These are phyloP conservation scores for Astraeus odoratus DNA, from an alignment of 768 basidiomycete species.

Conservation along the genomic window DNA sequence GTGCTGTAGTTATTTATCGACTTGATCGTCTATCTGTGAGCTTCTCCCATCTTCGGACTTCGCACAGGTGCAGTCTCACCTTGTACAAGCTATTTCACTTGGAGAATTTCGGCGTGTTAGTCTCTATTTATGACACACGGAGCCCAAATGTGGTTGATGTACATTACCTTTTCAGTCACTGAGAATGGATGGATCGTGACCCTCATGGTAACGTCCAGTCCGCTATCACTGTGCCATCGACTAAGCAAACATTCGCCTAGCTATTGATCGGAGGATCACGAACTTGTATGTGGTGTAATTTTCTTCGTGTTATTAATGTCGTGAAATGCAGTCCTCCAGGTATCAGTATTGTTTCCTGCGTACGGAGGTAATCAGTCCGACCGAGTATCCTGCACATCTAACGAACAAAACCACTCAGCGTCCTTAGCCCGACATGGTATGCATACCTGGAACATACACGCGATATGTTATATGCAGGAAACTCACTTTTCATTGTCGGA, in stretches of 20 bases:
- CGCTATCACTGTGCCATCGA: not conserved
- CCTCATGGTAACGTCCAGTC: constrained; percentile 1
- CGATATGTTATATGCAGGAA: not conserved
- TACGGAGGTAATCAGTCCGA: not conserved
- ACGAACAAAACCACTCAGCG: not conserved
- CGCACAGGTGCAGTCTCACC: too few species aligned
- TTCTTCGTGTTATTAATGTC: not conserved
- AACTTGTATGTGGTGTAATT: not conserved
- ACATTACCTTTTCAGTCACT: not conserved
- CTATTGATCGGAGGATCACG: not conserved
- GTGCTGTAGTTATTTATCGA: constrained; percentile 1
- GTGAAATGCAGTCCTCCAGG: not conserved
- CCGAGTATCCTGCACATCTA: not conserved
- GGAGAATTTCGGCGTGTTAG: constrained; percentile 9
- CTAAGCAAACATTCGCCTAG: not conserved
- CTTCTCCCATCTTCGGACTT: not conserved
- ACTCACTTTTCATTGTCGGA: constrained; percentile 6
- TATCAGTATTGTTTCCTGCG: constrained; percentile 2
- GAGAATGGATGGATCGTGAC: not conserved
- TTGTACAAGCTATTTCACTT: constrained; percentile 6
- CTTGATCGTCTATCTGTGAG: constrained; percentile 5
- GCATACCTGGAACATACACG: not conserved
- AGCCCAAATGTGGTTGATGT: not conserved
- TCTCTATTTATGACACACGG: too few species aligned
- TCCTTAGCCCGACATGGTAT: constrained; percentile 1